Conservation (phyloP, 169 alveolate genomes). For the Plasmodium reichenowi region DNA sequence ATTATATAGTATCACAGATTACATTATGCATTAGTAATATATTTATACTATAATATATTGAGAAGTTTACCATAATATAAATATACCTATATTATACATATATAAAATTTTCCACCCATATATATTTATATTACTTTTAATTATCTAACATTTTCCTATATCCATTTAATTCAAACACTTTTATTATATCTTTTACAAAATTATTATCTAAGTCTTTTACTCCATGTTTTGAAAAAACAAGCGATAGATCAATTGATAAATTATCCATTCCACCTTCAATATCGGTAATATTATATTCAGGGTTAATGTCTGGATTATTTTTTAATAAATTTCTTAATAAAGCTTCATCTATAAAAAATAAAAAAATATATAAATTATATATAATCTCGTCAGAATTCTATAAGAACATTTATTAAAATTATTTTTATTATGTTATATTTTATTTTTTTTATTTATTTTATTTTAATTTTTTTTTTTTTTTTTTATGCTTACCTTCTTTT, state of each 20-base stretch:
- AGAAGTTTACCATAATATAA: neutral
- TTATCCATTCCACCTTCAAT: slow-evolving; percentile 24
- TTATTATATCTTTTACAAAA: slow-evolving; percentile 42
- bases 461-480: too few relatives aligned
- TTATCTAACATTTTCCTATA: slow-evolving; percentile 53
- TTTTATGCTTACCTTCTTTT: slow-evolving; percentile 78
- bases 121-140: slow-evolving; percentile 1
- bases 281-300: slow-evolving; percentile 65
- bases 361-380: neutral
- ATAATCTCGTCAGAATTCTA: too few relatives aligned
- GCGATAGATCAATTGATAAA: slow-evolving; percentile 62
- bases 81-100: too few relatives aligned
- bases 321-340: slow-evolving; percentile 79
- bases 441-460: too few relatives aligned
- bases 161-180: slow-evolving; percentile 71
- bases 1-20: too few relatives aligned
- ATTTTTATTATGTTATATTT: too few relatives aligned
- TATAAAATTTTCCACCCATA: too few relatives aligned
- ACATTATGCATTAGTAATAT: too few relatives aligned
- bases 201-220: slow-evolving; percentile 50
- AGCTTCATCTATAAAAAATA: slow-evolving; percentile 78
- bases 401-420: too few relatives aligned
- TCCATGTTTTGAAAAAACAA: slow-evolving; percentile 74
- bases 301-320: slow-evolving; percentile 82
- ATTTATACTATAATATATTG: neutral